Evolutionary conservation across 164 flowering plant species (phyloP).

Genomic region (Vitis rupestris): DNA sequence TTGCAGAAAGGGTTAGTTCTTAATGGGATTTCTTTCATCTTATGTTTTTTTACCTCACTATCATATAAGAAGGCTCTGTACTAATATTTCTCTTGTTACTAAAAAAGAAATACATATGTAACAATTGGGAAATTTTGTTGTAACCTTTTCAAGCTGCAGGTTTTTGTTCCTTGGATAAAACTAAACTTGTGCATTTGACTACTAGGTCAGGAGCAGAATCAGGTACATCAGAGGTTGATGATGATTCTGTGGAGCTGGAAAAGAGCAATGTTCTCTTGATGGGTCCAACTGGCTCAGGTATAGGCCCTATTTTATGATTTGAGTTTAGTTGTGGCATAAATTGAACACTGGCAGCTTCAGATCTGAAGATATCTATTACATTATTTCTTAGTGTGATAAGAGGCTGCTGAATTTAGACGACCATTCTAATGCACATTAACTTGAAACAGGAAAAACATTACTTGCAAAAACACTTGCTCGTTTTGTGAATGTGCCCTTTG

Average conservation of each 20-base stretch:
- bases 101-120: no score
- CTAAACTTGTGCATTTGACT: slow-evolving; percentile 23
- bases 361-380: neutral
- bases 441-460: slow-evolving; percentile 80
- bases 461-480: slow-evolving; percentile 97
- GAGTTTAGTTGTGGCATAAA: neutral
- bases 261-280: slow-evolving; percentile 97
- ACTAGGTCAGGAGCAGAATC: slow-evolving; percentile 72
- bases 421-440: slow-evolving; percentile 15
- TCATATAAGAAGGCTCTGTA: neutral
- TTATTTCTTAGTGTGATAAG: slow-evolving; percentile 8
- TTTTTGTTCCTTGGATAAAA: neutral
- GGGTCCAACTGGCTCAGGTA: slow-evolving; percentile 99
- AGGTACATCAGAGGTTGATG: slow-evolving; percentile 42
- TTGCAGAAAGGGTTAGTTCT: slow-evolving; percentile 68
- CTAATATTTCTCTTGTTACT: neutral
- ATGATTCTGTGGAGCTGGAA: slow-evolving; percentile 83
- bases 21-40: neutral
- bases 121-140: neutral
- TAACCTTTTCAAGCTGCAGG: neutral
- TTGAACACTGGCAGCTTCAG: neutral
- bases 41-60: neutral
- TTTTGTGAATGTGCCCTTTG: slow-evolving; percentile 97
- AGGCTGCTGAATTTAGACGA: slow-evolving; percentile 8
- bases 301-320: slow-evolving; percentile 10